Conservation (phyloP, 257 asterid genomes). For the Solanum rostratum region DNA sequence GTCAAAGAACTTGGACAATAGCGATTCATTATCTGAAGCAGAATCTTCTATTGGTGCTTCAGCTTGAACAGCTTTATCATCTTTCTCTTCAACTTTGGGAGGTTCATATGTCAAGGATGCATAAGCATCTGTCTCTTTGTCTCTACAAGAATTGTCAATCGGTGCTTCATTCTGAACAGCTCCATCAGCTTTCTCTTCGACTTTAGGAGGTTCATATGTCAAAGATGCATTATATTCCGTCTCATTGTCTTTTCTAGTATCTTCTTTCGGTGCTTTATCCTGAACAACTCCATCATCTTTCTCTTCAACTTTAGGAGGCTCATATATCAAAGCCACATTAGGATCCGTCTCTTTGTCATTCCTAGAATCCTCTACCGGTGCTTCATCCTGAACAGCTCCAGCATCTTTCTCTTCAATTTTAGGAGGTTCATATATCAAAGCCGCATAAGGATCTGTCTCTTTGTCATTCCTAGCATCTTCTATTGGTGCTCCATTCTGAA, state of each 20-base stretch:
- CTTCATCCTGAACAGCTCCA: not conserved
- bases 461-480: not conserved
- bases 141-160: not conserved
- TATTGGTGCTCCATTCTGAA: not conserved
- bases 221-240: not conserved
- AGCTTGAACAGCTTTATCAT: not conserved
- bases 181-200: not conserved
- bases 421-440: not conserved
- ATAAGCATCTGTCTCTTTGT: not conserved
- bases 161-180: not conserved
- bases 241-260: not conserved
- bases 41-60: constrained; percentile 13
- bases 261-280: constrained; percentile 1
- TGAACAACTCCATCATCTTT: not conserved
- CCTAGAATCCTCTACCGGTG: constrained; percentile 1
- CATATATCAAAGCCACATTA: not conserved
- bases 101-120: not conserved
- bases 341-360: not conserved
- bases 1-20: constrained; percentile 7
- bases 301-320: not conserved
- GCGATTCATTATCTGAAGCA: not conserved
- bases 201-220: not conserved
- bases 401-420: not conserved
- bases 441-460: not conserved
- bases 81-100: constrained; percentile 1